These are phyloP conservation scores for Mortierella sp. DNA, from an alignment of 371 early-diverging fungal genomes.

Conservation along the genomic window DNA sequence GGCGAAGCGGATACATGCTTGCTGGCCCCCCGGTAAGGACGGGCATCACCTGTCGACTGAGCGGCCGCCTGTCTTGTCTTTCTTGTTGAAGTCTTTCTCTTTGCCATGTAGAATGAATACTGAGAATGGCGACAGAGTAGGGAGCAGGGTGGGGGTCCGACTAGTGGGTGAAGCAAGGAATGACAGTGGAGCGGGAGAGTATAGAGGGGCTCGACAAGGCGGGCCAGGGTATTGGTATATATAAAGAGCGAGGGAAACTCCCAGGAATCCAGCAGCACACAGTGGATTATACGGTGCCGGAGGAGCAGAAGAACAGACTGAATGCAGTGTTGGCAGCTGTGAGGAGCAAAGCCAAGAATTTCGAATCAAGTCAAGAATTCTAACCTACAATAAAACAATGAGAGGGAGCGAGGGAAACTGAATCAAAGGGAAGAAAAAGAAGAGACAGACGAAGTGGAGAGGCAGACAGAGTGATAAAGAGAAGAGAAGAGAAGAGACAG, in stretches of 20 bases:
- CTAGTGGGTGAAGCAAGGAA: not conserved
- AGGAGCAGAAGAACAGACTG: too few relatives aligned
- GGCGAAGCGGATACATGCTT: slow-evolving; percentile 41
- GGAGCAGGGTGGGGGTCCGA: not conserved
- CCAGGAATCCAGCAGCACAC: not conserved
- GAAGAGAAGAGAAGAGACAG: not conserved
- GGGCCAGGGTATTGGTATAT: not conserved
- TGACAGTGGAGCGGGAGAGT: slow-evolving; percentile 3
- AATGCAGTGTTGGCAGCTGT: too few relatives aligned
- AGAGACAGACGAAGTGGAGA: not conserved
- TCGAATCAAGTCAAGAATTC: not conserved
- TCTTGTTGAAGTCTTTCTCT: slow-evolving; percentile 29
- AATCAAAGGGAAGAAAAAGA: not conserved
- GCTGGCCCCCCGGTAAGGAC: slow-evolving; percentile 28
- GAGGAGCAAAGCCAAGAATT: not conserved
- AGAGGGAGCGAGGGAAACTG: slow-evolving; percentile 2
- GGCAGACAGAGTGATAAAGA: not conserved
- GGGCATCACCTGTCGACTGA: slow-evolving; percentile 2
- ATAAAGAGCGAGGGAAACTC: not conserved
- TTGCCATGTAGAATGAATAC: slow-evolving; percentile 23
- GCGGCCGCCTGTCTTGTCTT: slow-evolving; percentile 23
- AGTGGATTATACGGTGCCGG: too few relatives aligned
- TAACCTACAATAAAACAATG: not conserved
- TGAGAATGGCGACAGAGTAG: not conserved
- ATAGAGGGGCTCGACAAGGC: not conserved